Percentiles rank a stretch among this genome's conserved stretches.
Evolutionary conservation across 495 filamentous ascomycete genomes (phyloP).

Genomic region (Penicillium nucicola): DNA sequence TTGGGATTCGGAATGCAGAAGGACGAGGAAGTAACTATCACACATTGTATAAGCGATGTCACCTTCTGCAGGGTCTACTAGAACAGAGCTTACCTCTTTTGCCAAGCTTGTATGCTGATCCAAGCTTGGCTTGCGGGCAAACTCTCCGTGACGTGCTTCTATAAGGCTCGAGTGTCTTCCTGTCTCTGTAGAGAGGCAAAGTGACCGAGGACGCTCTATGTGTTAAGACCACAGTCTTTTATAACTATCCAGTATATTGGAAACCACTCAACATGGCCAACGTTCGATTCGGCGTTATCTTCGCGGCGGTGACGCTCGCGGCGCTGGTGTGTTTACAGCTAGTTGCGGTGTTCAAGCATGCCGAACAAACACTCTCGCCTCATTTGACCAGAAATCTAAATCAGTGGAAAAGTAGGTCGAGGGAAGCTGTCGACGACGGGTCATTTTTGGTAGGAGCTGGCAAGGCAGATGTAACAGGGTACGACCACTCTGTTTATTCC

Average conservation of each 20-base stretch:
- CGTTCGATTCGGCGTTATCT: constrained; percentile 19
- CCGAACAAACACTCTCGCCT: constrained; percentile 8
- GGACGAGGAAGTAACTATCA: constrained; percentile 4
- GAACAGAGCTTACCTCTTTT: not conserved
- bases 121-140: not conserved
- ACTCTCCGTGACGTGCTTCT: not conserved
- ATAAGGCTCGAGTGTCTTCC: not conserved
- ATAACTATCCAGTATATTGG: not conserved
- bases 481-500: constrained; percentile 10
- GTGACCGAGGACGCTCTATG: not conserved
- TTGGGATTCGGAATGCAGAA: constrained; percentile 10
- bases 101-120: not conserved
- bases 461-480: constrained; percentile 94
- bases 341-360: constrained; percentile 18
- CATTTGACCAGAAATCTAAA: constrained; percentile 17
- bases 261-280: constrained; percentile 25
- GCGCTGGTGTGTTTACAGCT: constrained; percentile 31
- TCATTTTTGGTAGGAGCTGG: constrained; percentile 86
- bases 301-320: constrained; percentile 23
- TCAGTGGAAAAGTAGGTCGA: constrained; percentile 21
- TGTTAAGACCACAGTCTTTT: constrained; percentile 5
- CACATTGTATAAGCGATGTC: constrained; percentile 9
- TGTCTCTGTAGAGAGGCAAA: not conserved
- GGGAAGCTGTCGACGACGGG: constrained; percentile 29
- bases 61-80: constrained; percentile 15